Percentiles rank a stretch among this genome's conserved stretches.
These are phyloP conservation scores for Malus domestica DNA, from an alignment of 306 rosid genomes.

Conservation along the genomic window ASM211411v1 NC_041798.1:35819001-35819500, in stretches of 20 bases:
- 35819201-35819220: constrained; percentile 2
- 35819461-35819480: not conserved
- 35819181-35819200: not conserved
- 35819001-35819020: constrained; percentile 76
- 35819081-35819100: constrained; percentile 75
- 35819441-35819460: not conserved
- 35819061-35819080: constrained; percentile 91
- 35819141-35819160: constrained; percentile 71
- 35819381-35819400: not conserved
- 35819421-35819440: not conserved
- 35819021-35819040: constrained; percentile 89
- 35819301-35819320: not conserved
- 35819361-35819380: not conserved
- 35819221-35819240: not conserved
- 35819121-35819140: constrained; percentile 88
- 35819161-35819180: constrained; percentile 11
- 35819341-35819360: not conserved
- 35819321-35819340: constrained; percentile 4
- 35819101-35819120: constrained; percentile 78
- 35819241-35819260: not conserved
- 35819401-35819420: not conserved
- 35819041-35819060: constrained; percentile 80
- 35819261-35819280: not conserved
- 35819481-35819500: not conserved
- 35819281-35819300: not conserved